Conservation (phyloP, 179 eudicot genomes). For the Vitellaria paradoxa region DNA sequence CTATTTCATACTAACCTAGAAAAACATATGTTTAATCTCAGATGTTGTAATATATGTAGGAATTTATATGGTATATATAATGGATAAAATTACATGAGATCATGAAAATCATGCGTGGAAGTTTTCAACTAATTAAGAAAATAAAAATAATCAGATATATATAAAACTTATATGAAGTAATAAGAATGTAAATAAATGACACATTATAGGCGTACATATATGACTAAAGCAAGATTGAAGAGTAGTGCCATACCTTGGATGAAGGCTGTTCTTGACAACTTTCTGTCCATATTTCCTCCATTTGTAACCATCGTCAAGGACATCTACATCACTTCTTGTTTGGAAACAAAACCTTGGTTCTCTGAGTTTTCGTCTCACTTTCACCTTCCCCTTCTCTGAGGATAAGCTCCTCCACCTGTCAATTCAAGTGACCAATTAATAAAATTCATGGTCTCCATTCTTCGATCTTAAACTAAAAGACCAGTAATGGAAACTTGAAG, state of each 20-base stretch:
- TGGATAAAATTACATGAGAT: not conserved
- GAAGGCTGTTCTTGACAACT: constrained; percentile 71
- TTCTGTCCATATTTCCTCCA: constrained; percentile 83
- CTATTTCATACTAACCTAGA: not conserved
- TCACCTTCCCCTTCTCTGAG: constrained; percentile 49
- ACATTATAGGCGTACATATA: too few species aligned
- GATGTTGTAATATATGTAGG: too few species aligned
- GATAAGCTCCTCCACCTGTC: constrained; percentile 51
- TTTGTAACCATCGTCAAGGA: constrained; percentile 81
- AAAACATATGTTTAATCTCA: not conserved
- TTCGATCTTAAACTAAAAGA: not conserved
- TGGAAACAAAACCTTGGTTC: constrained; percentile 93
- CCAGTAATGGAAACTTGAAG: not conserved
- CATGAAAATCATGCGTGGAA: not conserved
- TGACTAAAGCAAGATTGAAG: not conserved
- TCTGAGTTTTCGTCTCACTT: constrained; percentile 71
- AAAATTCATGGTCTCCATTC: not conserved
- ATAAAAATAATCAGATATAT: not conserved
- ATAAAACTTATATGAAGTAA: not conserved
- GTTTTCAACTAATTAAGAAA: not conserved
- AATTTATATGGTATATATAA: too few species aligned
- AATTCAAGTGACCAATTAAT: not conserved
- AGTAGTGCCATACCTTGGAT: constrained; percentile 54
- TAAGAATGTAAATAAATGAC: too few species aligned
- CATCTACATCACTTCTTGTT: constrained; percentile 77